Base-by-base conservation (phyloP, 2,329 filamentous ascomycete genomes). In the Truncatella angustata region DNA sequence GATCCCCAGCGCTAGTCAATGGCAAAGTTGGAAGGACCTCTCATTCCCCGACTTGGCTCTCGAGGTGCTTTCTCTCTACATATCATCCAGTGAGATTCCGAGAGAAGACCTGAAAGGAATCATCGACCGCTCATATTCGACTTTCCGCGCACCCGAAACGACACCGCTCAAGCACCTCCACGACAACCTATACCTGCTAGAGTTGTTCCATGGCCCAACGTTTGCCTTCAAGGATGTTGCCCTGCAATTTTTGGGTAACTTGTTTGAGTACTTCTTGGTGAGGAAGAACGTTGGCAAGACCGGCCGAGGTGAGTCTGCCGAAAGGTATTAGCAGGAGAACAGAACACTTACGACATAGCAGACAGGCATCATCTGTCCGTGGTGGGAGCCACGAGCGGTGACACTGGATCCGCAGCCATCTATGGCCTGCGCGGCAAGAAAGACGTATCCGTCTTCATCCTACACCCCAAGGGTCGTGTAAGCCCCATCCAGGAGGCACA, bases 161-260 rank as follows among this genome's bases (percentile, higher is more conserved):
- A 91, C 90, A 0, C 94, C 94, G 0, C 73, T 94, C 23, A 81
- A 90, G 39, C 84, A 88, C n/a, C 78, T 97, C 49, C 82, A 93
- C 65, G 76, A 82, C 62, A 88, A 93, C 67, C 77, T 97, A 37
- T 85, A 96, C 67, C 77, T 97, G 51, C 82, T 99, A 30, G 94
- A 99, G 72, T 81, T 99, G 39, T 99, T 97, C 79, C 93, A 97
- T 69, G 94, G 94, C 1, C 94, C 92, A 4, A 97, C 88, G 0
- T 97, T 91, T 68, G 88, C 93, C 2, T 97, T 97, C 78, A 96
- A 97, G 73, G 93, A 97, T 71, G 89, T 92, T 48, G 92, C 92
- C 14, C 77, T 97, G 56, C 93, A 97, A 63, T 94, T 97, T 66
- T 75, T 99, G 2, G 94, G 94, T n/a, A 97, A 99, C 65, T 77